A percentile compares a stretch with the other conserved stretches of the same genome.
Conservation (phyloP, 75 land plant genomes). For the Picea glauca region DNA sequence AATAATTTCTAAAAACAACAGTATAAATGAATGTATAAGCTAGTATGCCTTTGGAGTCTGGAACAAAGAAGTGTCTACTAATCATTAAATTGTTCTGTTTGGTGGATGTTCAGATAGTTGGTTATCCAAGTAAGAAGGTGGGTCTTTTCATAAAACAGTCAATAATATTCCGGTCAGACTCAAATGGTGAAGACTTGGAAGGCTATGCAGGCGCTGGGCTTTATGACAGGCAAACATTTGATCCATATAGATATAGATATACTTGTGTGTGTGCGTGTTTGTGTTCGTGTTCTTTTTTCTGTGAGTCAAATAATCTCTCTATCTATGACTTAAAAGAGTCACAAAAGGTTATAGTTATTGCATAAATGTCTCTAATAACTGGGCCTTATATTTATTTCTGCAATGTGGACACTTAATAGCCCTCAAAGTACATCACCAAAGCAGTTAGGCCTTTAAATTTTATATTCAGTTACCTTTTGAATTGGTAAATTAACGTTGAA, state of each 20-base stretch:
- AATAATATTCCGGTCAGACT: slow-evolving; percentile 51
- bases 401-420: background rate
- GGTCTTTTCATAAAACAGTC: slow-evolving; percentile 55
- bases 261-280: background rate
- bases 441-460: background rate
- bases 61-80: background rate
- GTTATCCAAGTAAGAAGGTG: slow-evolving; percentile 46
- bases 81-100: background rate
- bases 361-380: background rate
- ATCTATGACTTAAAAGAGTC: background rate
- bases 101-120: slow-evolving; percentile 23
- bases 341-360: background rate
- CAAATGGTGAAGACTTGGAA: slow-evolving; percentile 56
- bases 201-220: slow-evolving; percentile 63
- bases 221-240: slow-evolving; percentile 43
- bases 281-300: background rate
- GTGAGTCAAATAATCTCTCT: background rate
- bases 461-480: background rate
- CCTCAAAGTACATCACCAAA: background rate
- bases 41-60: background rate
- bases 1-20: background rate
- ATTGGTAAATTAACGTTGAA: background rate
- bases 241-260: background rate
- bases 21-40: background rate
- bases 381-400: background rate